Evolutionary conservation across 2,329 filamentous ascomycete species (phyloP).

Genomic region (Colletotrichum destructivum): DNA sequence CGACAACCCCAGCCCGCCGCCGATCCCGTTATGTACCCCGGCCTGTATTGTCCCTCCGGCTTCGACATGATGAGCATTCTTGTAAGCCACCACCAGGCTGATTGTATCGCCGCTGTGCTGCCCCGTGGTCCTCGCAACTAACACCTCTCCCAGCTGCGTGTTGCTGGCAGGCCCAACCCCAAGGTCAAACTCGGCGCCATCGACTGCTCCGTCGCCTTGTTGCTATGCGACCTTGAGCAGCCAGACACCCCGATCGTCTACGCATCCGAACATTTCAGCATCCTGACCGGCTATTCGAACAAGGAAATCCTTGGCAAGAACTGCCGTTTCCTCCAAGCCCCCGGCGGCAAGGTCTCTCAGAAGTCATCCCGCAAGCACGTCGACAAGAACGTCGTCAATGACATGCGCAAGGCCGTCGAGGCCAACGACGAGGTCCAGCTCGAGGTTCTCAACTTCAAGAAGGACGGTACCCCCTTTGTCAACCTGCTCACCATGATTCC

Average conservation of each 20-base stretch:
- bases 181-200: slow-evolving; percentile 85
- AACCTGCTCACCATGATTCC: slow-evolving; percentile 91
- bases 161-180: slow-evolving; percentile 80
- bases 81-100: slow-evolving; percentile 54
- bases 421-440: slow-evolving; percentile 63
- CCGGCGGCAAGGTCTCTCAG: slow-evolving; percentile 75
- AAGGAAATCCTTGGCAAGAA: slow-evolving; percentile 84
- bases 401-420: slow-evolving; percentile 63
- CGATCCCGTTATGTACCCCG: slow-evolving; percentile 69
- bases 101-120: not conserved
- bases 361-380: slow-evolving; percentile 75
- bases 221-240: slow-evolving; percentile 83
- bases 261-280: slow-evolving; percentile 84
- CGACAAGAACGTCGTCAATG: slow-evolving; percentile 75
- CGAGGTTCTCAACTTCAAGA: slow-evolving; percentile 82
- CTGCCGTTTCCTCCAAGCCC: slow-evolving; percentile 87
- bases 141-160: slow-evolving; percentile 62
- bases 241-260: slow-evolving; percentile 87
- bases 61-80: slow-evolving; percentile 71
- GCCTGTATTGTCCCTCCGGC: slow-evolving; percentile 69
- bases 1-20: slow-evolving; percentile 38
- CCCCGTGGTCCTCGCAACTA: slow-evolving; percentile 25
- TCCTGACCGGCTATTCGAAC: slow-evolving; percentile 83
- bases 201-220: slow-evolving; percentile 86
- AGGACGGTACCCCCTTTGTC: slow-evolving; percentile 84